Evolutionary conservation across 176 grass and related monocot species (phyloP).

Genomic region (Poa pratensis): DNA sequence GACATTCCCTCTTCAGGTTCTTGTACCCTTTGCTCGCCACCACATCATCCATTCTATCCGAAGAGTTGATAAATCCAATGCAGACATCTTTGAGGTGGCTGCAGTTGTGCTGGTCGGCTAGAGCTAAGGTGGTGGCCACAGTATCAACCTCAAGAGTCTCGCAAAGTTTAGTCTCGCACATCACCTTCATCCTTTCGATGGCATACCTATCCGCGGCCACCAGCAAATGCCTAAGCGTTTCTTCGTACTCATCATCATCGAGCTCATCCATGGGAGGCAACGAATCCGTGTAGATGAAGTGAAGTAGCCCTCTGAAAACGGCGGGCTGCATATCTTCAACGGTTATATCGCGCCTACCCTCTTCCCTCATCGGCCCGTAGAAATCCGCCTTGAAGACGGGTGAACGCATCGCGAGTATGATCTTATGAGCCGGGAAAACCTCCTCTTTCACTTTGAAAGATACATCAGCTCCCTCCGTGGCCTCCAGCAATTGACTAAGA

Average conservation of each 20-base stretch:
- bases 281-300: not conserved
- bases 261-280: not conserved
- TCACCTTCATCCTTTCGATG: not conserved
- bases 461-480: not conserved
- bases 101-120: constrained; percentile 2
- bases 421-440: not conserved
- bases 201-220: not conserved
- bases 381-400: not conserved
- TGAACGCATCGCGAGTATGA: not conserved
- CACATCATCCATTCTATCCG: not conserved
- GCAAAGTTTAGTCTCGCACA: not conserved
- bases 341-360: not conserved
- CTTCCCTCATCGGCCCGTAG: not conserved
- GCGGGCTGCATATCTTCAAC: not conserved
- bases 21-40: not conserved
- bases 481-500: not conserved
- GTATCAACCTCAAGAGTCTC: not conserved
- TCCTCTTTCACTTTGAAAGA: not conserved
- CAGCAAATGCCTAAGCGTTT: not conserved
- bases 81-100: not conserved
- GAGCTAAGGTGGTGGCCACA: not conserved
- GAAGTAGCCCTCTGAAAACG: not conserved
- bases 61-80: not conserved
- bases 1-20: not conserved
- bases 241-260: not conserved